Percentiles rank a stretch among this genome's conserved stretches.
These are phyloP conservation scores for Escovopsis sp. DNA, from an alignment of 2,329 filamentous ascomycete genomes.

Conservation along the genomic window DNA sequence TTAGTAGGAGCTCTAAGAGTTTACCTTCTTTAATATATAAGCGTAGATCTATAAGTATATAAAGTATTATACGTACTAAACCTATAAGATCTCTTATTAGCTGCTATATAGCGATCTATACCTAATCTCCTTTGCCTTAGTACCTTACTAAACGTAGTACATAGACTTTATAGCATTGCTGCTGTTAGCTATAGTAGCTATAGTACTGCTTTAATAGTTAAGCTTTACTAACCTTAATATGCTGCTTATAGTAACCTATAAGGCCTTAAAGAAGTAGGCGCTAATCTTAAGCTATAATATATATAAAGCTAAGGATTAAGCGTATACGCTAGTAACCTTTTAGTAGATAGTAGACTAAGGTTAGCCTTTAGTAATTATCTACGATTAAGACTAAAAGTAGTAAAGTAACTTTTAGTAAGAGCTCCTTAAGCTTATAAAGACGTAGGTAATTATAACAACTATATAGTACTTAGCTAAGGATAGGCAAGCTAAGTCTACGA, in stretches of 20 bases:
- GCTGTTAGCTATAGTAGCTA: not conserved
- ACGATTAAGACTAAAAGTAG: not conserved
- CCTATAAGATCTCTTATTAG: too few relatives aligned
- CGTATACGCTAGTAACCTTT: too few relatives aligned
- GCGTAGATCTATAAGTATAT: not conserved
- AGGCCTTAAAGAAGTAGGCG: too few relatives aligned
- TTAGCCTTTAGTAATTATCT: not conserved
- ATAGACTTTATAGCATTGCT: not conserved
- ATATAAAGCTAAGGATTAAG: too few relatives aligned
- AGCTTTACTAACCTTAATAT: not conserved
- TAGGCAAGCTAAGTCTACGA: too few relatives aligned
- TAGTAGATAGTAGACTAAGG: too few relatives aligned
- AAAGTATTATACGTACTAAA: not conserved
- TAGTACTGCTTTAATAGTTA: not conserved
- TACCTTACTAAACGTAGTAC: not conserved
- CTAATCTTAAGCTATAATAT: too few relatives aligned
- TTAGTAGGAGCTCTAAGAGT: not conserved
- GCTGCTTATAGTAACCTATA: too few relatives aligned
- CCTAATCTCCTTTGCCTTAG: not conserved
- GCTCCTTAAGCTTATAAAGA: not conserved
- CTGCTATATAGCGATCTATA: too few relatives aligned
- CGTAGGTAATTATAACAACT: not conserved
- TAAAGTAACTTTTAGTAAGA: too few relatives aligned
- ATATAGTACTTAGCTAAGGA: not conserved
- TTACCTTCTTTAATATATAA: not conserved